Evolutionary conservation across 2,329 filamentous ascomycete genomes (phyloP), one percentile per base, ranked within the genome.

Genomic region (Simplicillium sp.): DNA sequence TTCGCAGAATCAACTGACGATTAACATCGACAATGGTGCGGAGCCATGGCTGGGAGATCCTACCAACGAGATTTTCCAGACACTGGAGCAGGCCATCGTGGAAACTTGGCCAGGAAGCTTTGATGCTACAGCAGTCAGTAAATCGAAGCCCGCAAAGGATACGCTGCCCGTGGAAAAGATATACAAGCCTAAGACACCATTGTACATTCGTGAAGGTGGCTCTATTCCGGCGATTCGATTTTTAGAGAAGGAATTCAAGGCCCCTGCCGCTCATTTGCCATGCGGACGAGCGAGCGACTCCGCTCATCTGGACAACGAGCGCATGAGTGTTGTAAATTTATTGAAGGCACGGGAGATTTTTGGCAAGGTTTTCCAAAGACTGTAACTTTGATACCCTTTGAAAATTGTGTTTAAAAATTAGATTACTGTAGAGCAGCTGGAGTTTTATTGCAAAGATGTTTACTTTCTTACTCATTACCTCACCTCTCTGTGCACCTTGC

Each of bases 11-110:
- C 74, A 71, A 6, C 70, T 98, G 29, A 82, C 72, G 2, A 77
- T 98, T 32, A 82, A 80, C 25, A 89, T 98, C 48, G 88, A 95
- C 49, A 92, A 96, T 56, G 83, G 86, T 61, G 90, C 92, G 0
- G 92, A 98, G 56, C 88, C 92, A 0, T 98, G 92, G 92, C 77
- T 98, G 0, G 90, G 92, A 12, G 87, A 96, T 52, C 88, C 87
- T 3, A 80, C 80, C 37, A 96, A 94, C 50, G 80, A 88, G 49
- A 89, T 97, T 44, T 98, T 96, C 62, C 78, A 82, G 46, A 94
- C 87, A 0, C 74, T 98, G 1, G 88, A 94, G 50, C 73, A 81
- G 44, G 92, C 89, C 1, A 83, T 97, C 38, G 77, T 89, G 53
- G 77, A 84, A 35, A 87, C 84, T 0, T 98, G 92, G 92, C 80